Base-by-base conservation (phyloP, 2,329 filamentous ascomycete species). In the Colletotrichum sojae region DNA sequence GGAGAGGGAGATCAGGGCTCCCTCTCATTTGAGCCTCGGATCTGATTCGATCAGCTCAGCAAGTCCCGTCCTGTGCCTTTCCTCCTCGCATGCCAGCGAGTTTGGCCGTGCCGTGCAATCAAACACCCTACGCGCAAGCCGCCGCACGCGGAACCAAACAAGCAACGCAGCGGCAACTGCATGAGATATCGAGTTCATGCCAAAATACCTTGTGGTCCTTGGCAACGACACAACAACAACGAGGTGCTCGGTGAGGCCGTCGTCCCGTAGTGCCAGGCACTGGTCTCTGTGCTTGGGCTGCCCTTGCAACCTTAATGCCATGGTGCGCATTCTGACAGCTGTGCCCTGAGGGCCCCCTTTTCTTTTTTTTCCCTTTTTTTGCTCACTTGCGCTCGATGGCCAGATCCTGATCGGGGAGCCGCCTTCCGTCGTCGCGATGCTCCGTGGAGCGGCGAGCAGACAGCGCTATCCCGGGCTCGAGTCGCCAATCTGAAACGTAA, bases 401-500 rank as follows among this genome's bases (percentile, higher is more conserved):
- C 16, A 45, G 54, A 65, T 69, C 39, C 18, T 39, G 54, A 65
- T 69, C 49, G 61, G n/a, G 48, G 66, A 60, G 55, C 62, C 49
- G 51, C 40, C 39, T 52, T 49, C 49, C 62, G 43, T 56, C 40
- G 36, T 60, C 25, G 39, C 40, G 55, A 51, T 49, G 16, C 18
- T 59, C 45, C 61, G 36, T 65, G 31, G 61, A 56, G 57, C 55
- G 60, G 15, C 27, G 22, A 36, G 43, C 22, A 65, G 52, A 53
- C 66, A 66, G 62, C 66, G 49, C 45, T 55, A 66, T 60, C 66
- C 66, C 49, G 49, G 62, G 6, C 36, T 66, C 62, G 55, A 18
- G 36, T 69, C 49, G 66, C 55, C 62, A 66, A 66, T 60, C 61
- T 66, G 66, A 69, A 66, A 69, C 66, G 22, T 27, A 52, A 66